Percentiles rank a stretch among this genome's conserved stretches.
These are phyloP conservation scores for Talaromyces marneffei DNA, from an alignment of 2,329 filamentous ascomycete species.

Conservation along the genomic window DNA sequence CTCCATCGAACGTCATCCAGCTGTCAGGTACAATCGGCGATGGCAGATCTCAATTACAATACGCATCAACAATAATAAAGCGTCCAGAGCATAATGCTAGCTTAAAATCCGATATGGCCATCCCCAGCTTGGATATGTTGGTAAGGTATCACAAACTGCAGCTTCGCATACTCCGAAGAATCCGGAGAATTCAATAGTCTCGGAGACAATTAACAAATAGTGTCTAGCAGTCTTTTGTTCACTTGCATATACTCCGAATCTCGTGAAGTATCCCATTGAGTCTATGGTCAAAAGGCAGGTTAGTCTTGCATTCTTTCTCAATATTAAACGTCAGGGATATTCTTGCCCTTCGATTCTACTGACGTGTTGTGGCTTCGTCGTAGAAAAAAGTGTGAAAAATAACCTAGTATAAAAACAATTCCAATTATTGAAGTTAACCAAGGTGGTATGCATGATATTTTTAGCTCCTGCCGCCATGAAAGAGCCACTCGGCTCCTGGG, in stretches of 20 bases:
- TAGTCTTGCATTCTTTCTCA: not conserved
- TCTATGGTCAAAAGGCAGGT: not conserved
- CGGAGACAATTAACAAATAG: not conserved
- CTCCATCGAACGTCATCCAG: too few relatives aligned
- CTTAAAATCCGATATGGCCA: not conserved
- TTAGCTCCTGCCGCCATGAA: not conserved
- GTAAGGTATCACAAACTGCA: not conserved
- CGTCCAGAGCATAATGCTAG: not conserved
- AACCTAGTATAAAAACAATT: too few relatives aligned
- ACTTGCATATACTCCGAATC: not conserved
- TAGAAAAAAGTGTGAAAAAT: too few relatives aligned
- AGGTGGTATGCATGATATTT: too few relatives aligned
- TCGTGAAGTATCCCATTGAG: not conserved
- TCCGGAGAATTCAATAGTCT: conserved; percentile 5
- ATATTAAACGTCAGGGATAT: too few relatives aligned
- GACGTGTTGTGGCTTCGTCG: too few relatives aligned
- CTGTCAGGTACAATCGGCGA: not conserved
- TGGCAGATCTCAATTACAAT: not conserved
- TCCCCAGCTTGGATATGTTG: not conserved
- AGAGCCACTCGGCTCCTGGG: too few relatives aligned
- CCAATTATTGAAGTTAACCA: too few relatives aligned
- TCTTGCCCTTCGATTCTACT: too few relatives aligned
- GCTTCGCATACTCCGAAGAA: not conserved
- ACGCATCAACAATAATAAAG: not conserved
- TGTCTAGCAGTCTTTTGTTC: not conserved